A percentile compares a stretch with the other conserved stretches of the same genome.
phyloP scores from a whole-genome alignment of 768 basidiomycete species.

The Kwoniella botswanensis region DNA sequence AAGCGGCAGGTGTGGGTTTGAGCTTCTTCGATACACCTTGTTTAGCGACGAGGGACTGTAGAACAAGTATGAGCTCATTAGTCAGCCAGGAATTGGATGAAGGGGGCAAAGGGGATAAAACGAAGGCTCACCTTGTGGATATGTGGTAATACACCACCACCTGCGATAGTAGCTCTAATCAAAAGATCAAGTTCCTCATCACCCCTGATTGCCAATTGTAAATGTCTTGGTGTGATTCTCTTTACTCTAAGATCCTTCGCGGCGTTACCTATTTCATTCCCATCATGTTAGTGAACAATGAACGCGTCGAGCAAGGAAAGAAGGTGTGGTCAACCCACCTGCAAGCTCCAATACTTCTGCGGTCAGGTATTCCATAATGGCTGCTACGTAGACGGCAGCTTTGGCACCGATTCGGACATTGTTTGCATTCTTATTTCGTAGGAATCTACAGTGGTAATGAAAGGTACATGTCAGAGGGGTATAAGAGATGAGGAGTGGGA shows the following conservation, averaged over 20 bases:
- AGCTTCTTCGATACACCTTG: constrained; percentile 32
- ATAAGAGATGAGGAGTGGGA: background rate
- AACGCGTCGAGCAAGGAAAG: background rate
- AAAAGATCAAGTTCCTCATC: constrained; percentile 97
- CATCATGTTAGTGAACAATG: background rate
- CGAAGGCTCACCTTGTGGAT: constrained; percentile 55
- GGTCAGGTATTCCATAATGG: constrained; percentile 93
- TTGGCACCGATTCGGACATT: constrained; percentile 97
- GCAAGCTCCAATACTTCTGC: constrained; percentile 96
- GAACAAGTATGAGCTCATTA: background rate
- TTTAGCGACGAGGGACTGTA: constrained; percentile 46
- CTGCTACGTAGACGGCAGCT: constrained; percentile 94
- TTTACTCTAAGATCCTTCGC: constrained; percentile 97
- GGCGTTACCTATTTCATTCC: constrained; percentile 73
- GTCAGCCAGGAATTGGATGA: background rate
- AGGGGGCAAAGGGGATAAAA: background rate
- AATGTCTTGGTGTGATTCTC: constrained; percentile 92
- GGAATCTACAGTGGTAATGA: constrained; percentile 46
- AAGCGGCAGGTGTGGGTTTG: constrained; percentile 21
- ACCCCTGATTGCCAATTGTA: constrained; percentile 94
- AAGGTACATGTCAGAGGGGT: background rate
- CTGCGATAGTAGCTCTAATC: constrained; percentile 88
- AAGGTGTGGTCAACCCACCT: constrained; percentile 64
- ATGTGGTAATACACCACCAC: constrained; percentile 60
- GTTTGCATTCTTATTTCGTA: constrained; percentile 89